These are phyloP conservation scores for Colletotrichum acutatum DNA, from an alignment of 2,329 filamentous ascomycete species.

Conservation along the genomic window DNA sequence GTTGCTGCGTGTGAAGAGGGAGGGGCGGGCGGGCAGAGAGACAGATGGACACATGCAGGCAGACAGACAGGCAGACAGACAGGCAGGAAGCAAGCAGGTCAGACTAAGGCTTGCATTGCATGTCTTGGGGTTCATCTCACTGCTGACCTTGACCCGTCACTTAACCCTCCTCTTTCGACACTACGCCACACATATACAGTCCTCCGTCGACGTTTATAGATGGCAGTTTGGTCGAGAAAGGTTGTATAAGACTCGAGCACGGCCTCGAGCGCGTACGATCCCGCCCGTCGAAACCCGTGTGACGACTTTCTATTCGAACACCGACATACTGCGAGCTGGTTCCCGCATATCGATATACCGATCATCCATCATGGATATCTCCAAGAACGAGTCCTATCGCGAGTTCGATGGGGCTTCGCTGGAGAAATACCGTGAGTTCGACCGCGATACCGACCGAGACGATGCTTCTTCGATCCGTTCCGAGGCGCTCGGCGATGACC, in stretches of 20 bases:
- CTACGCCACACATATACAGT: background rate
- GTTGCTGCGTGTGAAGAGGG: background rate
- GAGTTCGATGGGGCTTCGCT: constrained; percentile 9
- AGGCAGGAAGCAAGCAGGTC: background rate
- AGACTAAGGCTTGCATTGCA: background rate
- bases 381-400: constrained; percentile 36
- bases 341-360: constrained; percentile 9
- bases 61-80: too few species aligned
- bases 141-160: background rate
- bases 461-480: constrained; percentile 48
- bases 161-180: background rate
- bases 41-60: too few species aligned
- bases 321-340: constrained; percentile 16
- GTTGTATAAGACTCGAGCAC: constrained; percentile 19
- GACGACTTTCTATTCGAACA: background rate
- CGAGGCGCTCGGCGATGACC: constrained; percentile 47
- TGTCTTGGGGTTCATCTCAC: constrained; percentile 22
- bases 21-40: background rate
- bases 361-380: constrained; percentile 33
- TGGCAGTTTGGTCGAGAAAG: background rate
- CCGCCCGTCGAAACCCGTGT: too few species aligned
- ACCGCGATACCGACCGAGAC: constrained; percentile 35
- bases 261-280: background rate
- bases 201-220: background rate
- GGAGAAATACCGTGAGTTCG: constrained; percentile 30